phyloP scores from a whole-genome alignment of 371 early-diverging fungal genomes.

The Vairimorpha apis region DNA sequence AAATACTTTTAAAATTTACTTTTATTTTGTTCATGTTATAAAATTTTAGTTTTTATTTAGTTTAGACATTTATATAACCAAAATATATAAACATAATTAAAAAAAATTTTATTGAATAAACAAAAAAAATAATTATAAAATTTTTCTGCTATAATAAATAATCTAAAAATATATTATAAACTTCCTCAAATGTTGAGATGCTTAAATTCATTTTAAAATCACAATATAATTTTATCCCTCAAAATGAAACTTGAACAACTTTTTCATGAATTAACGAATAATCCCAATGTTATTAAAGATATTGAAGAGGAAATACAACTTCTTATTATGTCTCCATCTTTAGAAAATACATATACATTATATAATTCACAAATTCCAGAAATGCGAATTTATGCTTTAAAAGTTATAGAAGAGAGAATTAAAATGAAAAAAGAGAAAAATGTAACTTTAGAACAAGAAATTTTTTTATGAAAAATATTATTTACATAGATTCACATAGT shows the following conservation, averaged over 20 bases:
- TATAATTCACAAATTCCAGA: conserved; percentile 9
- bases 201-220: too few relatives aligned
- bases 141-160: too few relatives aligned
- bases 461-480: conserved; percentile 14
- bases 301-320: conserved; percentile 44
- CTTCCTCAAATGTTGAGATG: too few relatives aligned
- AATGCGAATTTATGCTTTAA: conserved; percentile 38
- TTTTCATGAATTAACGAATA: conserved; percentile 11
- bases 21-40: too few relatives aligned
- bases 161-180: too few relatives aligned
- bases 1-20: too few relatives aligned
- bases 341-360: conserved; percentile 6
- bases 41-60: too few relatives aligned
- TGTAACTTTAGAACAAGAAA: conserved; percentile 13
- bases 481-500: background rate
- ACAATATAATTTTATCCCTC: conserved; percentile 1
- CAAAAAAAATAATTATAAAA: too few relatives aligned
- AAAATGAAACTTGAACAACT: conserved; percentile 28
- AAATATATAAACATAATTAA: too few relatives aligned
- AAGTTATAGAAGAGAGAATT: conserved; percentile 47
- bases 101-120: too few relatives aligned
- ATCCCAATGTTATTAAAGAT: conserved; percentile 37
- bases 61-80: too few relatives aligned
- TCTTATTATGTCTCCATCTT: background rate
- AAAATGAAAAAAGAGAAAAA: conserved; percentile 14